phyloP scores from a whole-genome alignment of 2,329 filamentous ascomycete genomes.

The Ascomycota sp. region DNA sequence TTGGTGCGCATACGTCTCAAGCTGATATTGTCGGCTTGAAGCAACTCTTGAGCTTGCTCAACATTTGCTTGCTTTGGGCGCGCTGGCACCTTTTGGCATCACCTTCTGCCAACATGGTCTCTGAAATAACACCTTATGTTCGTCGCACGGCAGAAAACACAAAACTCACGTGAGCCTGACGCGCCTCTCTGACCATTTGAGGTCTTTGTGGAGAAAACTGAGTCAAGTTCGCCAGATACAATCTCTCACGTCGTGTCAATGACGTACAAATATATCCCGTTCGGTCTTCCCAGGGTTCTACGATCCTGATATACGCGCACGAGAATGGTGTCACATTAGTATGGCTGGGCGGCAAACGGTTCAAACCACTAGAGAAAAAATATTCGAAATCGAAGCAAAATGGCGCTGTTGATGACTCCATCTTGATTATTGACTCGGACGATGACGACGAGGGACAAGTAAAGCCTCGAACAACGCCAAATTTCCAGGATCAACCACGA shows the following conservation, averaged over 20 bases:
- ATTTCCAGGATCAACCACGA: conserved; percentile 32
- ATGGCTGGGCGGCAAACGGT: conserved; percentile 41
- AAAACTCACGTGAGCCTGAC: conserved; percentile 22
- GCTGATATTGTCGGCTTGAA: too few relatives aligned
- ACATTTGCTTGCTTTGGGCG: too few relatives aligned
- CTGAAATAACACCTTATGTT: conserved; percentile 16
- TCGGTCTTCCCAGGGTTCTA: conserved; percentile 40
- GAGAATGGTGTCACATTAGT: conserved; percentile 39
- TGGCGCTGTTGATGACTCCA: conserved; percentile 27
- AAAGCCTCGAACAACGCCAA: conserved; percentile 11
- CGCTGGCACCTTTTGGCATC: too few relatives aligned
- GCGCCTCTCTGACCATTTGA: background rate
- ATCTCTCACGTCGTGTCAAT: conserved; percentile 35
- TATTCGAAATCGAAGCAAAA: conserved; percentile 25
- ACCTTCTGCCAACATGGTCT: conserved; percentile 10
- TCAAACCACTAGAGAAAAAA: conserved; percentile 25
- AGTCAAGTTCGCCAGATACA: conserved; percentile 24
- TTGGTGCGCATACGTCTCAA: too few relatives aligned
- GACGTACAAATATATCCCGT: conserved; percentile 41
- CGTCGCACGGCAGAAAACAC: conserved; percentile 27
- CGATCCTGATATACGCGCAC: conserved; percentile 41
- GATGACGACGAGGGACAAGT: conserved; percentile 31
- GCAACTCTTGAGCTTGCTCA: too few relatives aligned
- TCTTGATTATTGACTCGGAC: conserved; percentile 45
- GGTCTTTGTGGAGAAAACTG: conserved; percentile 1